Percentiles rank a stretch among this genome's conserved stretches.
Evolutionary conservation across 1,139 yeast species (phyloP).

Genomic region (Blastobotrys elegans): DNA sequence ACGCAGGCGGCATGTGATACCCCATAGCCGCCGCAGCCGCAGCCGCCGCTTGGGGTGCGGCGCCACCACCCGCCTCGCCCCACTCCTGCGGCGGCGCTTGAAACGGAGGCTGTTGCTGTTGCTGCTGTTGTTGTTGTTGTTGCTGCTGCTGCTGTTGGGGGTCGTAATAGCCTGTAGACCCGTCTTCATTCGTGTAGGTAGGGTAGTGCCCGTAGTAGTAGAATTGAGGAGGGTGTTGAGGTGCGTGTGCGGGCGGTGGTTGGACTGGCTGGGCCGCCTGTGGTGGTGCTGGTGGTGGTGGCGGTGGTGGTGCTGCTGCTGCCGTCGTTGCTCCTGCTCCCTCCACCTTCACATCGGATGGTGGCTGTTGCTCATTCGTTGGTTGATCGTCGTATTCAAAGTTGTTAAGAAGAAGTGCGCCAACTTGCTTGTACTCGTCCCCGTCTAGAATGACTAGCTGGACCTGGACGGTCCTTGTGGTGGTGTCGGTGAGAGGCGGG

Average conservation of each 20-base stretch:
- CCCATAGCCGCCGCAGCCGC: constrained; percentile 11
- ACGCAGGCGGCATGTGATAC: constrained; percentile 4
- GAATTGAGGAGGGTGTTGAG: constrained; percentile 1
- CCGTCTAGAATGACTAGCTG: constrained; percentile 7
- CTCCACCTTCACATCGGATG: not conserved
- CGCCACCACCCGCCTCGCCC: constrained; percentile 2
- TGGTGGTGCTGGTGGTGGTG: constrained; percentile 5
- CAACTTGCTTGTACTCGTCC: constrained; percentile 6
- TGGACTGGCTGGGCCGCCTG: not conserved
- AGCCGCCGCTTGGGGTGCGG: constrained; percentile 10
- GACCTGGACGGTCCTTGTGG: constrained; percentile 1
- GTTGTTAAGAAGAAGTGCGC: not conserved
- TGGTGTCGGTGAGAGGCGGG: constrained; percentile 18
- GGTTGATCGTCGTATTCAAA: constrained; percentile 2
- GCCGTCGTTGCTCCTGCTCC: constrained; percentile 1
- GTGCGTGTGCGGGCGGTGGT: constrained; percentile 1
- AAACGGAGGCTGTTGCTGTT: not conserved
- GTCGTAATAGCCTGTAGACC: not conserved
- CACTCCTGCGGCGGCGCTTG: not conserved
- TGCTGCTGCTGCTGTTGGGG: constrained; percentile 3
- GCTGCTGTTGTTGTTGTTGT: not conserved
- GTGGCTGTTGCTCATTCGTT: not conserved
- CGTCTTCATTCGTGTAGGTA: constrained; percentile 5
- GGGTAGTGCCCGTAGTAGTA: constrained; percentile 1
- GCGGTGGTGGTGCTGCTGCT: constrained; percentile 1